phyloP scores from a whole-genome alignment of 352 stramenopile species.

The Phytopythium delawarense region DNA sequence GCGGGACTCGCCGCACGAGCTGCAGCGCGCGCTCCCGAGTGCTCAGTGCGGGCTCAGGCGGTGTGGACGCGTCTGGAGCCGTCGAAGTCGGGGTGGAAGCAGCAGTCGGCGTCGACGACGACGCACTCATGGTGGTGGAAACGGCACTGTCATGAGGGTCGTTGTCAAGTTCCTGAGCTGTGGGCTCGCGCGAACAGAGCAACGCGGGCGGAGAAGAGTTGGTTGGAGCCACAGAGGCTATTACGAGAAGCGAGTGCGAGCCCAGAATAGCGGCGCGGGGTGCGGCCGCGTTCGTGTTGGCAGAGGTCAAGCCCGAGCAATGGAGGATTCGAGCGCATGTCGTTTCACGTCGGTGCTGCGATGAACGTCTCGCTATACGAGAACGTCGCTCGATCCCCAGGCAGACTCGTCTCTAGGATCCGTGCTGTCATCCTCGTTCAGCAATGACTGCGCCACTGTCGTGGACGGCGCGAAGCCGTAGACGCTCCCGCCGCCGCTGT shows the following conservation, averaged over 20 bases:
- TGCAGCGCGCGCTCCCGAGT: conserved; percentile 37
- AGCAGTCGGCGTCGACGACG: background rate
- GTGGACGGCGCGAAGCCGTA: conserved; percentile 29
- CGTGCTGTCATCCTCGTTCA: conserved; percentile 15
- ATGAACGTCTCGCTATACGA: background rate
- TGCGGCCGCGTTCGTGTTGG: background rate
- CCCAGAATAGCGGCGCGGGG: background rate
- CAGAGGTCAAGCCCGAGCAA: too few species aligned
- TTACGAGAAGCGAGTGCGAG: background rate
- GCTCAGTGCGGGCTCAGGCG: background rate
- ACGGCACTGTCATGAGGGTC: background rate
- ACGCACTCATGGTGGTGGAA: background rate
- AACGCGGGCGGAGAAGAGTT: background rate
- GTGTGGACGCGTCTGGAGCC: background rate
- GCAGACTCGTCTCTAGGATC: background rate
- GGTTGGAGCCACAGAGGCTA: background rate
- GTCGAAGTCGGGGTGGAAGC: background rate
- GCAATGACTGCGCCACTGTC: conserved; percentile 16
- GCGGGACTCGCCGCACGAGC: conserved; percentile 41
- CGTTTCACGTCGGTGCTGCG: too few species aligned
- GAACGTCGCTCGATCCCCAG: background rate
- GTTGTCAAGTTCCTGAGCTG: background rate
- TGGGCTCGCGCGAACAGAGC: too few species aligned
- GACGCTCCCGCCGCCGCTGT: conserved; percentile 13
- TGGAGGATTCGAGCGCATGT: too few species aligned